Evolutionary conservation across 2,329 filamentous ascomycete species (phyloP), one percentile per base, ranked within the genome.

Genomic region (Dichotomopilus funicola): DNA sequence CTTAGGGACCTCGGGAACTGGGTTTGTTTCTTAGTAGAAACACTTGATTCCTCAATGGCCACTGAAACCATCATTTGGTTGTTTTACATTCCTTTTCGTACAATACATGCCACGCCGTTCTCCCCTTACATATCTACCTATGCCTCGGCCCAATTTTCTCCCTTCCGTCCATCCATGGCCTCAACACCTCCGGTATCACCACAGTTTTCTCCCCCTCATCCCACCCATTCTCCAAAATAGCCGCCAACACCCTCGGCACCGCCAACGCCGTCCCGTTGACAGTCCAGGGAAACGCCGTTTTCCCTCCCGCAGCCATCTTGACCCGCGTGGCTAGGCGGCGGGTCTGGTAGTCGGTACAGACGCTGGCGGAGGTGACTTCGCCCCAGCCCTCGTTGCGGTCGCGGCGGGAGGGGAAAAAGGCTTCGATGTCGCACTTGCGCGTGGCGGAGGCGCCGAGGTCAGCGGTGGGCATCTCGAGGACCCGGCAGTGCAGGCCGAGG

Each of bases 291-390:
- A 90, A 97, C 1, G 78, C 77, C 42, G 87, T 72, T 66, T 79
- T 82, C n/a, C 73, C 72, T 42, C 72, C 71, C 43, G 19, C 19
- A 27, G 72, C 74, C 10, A 78, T 59, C 59, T 85, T 83, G 46
- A 89, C 75, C 42, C 87, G 80, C 11, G 94, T 96, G 34, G 83
- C 86, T 38, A 99, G 76, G 12, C 94, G 80, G 34, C 94, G 80
- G 33, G 82, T 87, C 75, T 99, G 94, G 72, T 97, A 99, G 71
- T 99, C 94, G 1, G 89, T 94, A 72, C 94, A 99, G 64, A 92
- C 86, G 60, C 89, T 95, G 0, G 90, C 85, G 44, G 87, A 92
- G 0, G 91, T 95, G 51, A 99, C 86, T 72, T 99, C 94, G 47
- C 94, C 94, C 88, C 91, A 99, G 35, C 89, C 91, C 9, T 81